Conservation (phyloP, 768 basidiomycete species). For the Boletus reticulatus region DNA sequence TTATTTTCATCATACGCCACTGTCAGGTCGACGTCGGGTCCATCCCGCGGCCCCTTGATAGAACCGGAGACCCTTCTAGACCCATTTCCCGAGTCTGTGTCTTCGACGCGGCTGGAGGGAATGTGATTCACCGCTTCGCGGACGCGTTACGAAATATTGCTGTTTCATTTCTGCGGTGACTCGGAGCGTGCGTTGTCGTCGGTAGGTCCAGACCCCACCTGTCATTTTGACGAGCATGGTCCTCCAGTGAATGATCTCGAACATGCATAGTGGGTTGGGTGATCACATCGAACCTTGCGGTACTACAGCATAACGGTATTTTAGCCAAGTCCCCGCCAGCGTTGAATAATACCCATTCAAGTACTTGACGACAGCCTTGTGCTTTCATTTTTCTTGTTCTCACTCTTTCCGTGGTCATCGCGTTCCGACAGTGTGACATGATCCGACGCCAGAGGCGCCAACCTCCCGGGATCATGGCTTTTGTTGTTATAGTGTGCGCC, state of each 20-base stretch:
- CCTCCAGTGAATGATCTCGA: no score
- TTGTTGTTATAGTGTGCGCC: no score
- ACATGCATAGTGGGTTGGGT: no score
- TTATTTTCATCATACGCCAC: background rate
- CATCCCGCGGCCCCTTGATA: no score
- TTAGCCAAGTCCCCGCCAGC: background rate
- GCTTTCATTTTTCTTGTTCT: background rate
- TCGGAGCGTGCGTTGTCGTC: background rate
- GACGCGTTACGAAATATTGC: background rate
- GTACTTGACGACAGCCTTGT: no score
- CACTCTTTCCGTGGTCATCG: constrained; percentile 4
- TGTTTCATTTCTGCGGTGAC: background rate
- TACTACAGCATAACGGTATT: no score
- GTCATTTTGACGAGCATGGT: no score
- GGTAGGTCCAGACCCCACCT: background rate
- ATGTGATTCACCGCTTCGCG: background rate
- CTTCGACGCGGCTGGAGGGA: background rate
- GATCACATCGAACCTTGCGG: background rate
- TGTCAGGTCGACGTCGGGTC: no score
- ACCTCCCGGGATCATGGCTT: no score
- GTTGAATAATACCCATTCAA: background rate
- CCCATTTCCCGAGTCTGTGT: background rate
- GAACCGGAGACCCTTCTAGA: background rate
- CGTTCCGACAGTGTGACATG: background rate
- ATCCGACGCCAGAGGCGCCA: background rate